These are phyloP conservation scores for Porpolomopsis calyptriformis DNA, from an alignment of 768 basidiomycete species.

Conservation along the genomic window DNA sequence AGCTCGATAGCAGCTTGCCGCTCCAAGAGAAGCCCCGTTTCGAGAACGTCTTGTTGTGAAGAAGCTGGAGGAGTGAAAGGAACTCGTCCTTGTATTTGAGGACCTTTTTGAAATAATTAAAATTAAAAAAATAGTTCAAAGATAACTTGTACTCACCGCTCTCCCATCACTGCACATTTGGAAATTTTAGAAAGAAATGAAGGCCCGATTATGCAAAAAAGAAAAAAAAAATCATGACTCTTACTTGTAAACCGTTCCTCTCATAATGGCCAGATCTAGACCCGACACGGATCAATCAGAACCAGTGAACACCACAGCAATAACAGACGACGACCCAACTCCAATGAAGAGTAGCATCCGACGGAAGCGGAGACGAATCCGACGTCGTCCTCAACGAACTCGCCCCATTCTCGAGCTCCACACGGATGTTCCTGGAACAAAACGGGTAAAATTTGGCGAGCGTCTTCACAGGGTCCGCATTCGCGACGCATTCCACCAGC, in stretches of 20 bases:
- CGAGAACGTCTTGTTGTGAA: constrained; percentile 62
- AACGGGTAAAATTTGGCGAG: constrained; percentile 70
- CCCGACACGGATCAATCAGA: constrained; percentile 7
- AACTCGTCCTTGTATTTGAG: constrained; percentile 54
- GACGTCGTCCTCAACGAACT: constrained; percentile 66
- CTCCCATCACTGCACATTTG: constrained; percentile 38
- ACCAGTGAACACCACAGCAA: constrained; percentile 4
- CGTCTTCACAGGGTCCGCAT: constrained; percentile 67
- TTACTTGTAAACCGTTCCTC: constrained; percentile 74
- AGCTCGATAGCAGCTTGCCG: constrained; percentile 64
- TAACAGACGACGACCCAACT: constrained; percentile 42
- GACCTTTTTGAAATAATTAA: constrained; percentile 31
- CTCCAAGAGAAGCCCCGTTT: constrained; percentile 79
- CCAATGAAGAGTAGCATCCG: constrained; percentile 84
- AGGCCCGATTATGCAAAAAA: no score
- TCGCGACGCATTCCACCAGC: constrained; percentile 76
- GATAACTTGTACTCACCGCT: constrained; percentile 35
- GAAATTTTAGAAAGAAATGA: not conserved
- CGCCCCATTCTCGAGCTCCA: constrained; percentile 79
- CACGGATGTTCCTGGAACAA: constrained; percentile 56
- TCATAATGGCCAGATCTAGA: constrained; percentile 61
- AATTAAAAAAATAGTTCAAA: not conserved
- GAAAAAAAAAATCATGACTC: constrained; percentile 21
- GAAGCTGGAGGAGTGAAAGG: constrained; percentile 45
- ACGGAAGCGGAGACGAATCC: constrained; percentile 53